These are phyloP conservation scores for Durusdinium trenchii DNA, from an alignment of 73 alveolate species.

Conservation along the genomic window DNA sequence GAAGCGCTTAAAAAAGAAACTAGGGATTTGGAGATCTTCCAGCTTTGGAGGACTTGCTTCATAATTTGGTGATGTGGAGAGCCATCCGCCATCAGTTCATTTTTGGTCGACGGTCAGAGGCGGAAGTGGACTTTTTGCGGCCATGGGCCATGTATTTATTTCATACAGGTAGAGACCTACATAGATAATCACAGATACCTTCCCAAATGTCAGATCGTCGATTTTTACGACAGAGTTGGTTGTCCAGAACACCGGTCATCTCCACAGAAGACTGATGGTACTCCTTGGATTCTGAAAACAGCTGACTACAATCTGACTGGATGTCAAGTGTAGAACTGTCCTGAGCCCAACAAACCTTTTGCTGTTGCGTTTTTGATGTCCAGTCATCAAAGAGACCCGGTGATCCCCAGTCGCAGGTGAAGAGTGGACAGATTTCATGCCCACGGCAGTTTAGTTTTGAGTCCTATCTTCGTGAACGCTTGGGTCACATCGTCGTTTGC, in stretches of 20 bases:
- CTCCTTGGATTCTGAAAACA: too few relatives aligned
- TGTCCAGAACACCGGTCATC: too few relatives aligned
- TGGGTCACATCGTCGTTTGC: conserved; percentile 92
- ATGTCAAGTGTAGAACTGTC: too few relatives aligned
- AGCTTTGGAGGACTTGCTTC: conserved; percentile 39
- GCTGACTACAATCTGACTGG: too few relatives aligned
- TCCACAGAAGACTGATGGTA: too few relatives aligned
- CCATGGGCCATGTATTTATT: too few relatives aligned
- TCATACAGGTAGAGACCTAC: too few relatives aligned
- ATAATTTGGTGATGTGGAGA: conserved; percentile 83
- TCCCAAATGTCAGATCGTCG: too few relatives aligned
- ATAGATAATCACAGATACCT: too few relatives aligned
- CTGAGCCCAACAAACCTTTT: too few relatives aligned
- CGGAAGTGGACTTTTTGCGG: background rate
- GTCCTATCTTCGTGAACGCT: conserved; percentile 70
- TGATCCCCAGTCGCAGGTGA: background rate
- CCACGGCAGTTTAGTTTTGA: conserved; percentile 83
- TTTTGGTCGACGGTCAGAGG: conserved; percentile 28
- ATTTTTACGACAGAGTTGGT: too few relatives aligned
- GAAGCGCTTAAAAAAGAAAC: background rate
- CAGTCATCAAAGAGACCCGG: background rate
- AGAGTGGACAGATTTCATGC: conserved; percentile 10
- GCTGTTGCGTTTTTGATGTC: background rate
- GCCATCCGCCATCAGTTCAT: conserved; percentile 92
- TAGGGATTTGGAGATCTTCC: background rate